These are phyloP conservation scores for Lophiostoma macrostomum DNA, from an alignment of 495 filamentous ascomycete species.

Conservation along the genomic window DNA sequence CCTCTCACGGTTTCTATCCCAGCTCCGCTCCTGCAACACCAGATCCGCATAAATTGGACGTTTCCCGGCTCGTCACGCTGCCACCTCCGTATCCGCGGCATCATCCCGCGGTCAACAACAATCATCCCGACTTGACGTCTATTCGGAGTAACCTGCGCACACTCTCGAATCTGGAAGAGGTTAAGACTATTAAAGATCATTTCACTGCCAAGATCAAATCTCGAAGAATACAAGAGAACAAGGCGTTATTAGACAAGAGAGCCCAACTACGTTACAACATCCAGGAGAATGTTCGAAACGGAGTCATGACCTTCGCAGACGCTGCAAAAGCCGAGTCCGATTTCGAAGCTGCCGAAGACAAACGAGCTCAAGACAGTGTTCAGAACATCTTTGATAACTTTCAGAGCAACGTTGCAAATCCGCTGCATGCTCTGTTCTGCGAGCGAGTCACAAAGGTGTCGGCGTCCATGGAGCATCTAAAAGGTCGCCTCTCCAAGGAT, in stretches of 20 bases:
- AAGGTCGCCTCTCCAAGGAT: slow-evolving; percentile 67
- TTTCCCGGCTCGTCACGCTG: slow-evolving; percentile 86
- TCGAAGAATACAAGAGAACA: slow-evolving; percentile 45
- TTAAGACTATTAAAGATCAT: slow-evolving; percentile 62
- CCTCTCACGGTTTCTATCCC: slow-evolving; percentile 23
- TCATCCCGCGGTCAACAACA: slow-evolving; percentile 93
- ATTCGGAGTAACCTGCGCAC: slow-evolving; percentile 72
- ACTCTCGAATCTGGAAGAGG: slow-evolving; percentile 70
- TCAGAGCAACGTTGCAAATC: slow-evolving; percentile 70
- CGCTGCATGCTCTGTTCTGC: slow-evolving; percentile 69
- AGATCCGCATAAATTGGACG: slow-evolving; percentile 63
- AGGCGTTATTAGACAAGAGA: slow-evolving; percentile 50
- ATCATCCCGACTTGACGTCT: slow-evolving; percentile 79
- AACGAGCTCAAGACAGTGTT: slow-evolving; percentile 57
- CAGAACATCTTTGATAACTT: slow-evolving; percentile 75
- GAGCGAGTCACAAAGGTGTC: slow-evolving; percentile 48
- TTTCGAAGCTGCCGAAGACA: slow-evolving; percentile 59
- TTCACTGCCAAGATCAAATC: slow-evolving; percentile 44
- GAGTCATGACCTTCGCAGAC: slow-evolving; percentile 73
- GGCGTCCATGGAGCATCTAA: slow-evolving; percentile 66
- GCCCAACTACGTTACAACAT: slow-evolving; percentile 61
- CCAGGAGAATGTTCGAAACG: slow-evolving; percentile 67
- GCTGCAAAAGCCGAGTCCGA: slow-evolving; percentile 74
- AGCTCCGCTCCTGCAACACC: slow-evolving; percentile 43
- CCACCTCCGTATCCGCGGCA: slow-evolving; percentile 91